phyloP scores from a whole-genome alignment of 169 alveolate species.

The Plasmodium vinckei region DNA sequence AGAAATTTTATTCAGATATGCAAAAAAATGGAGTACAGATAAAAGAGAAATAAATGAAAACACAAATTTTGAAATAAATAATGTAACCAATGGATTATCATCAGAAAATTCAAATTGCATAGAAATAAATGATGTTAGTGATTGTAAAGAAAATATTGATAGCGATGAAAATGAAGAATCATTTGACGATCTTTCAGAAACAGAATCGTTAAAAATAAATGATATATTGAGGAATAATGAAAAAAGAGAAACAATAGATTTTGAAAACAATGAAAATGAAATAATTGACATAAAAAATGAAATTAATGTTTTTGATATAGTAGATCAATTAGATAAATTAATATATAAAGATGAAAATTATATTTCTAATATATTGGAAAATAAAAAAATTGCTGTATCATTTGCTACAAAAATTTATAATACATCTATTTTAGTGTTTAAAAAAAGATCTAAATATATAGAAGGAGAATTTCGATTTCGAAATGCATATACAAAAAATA shows the following conservation, averaged over 20 bases:
- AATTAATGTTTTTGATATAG: slow-evolving; percentile 30
- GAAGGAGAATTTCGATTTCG: slow-evolving; percentile 99
- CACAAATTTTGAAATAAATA: no score
- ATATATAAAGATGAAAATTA: slow-evolving; percentile 72
- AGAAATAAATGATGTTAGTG: neutral
- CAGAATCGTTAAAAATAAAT: neutral
- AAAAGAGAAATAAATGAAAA: neutral
- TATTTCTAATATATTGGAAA: slow-evolving; percentile 17
- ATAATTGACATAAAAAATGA: slow-evolving; percentile 8
- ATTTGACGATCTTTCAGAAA: neutral
- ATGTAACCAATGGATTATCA: no score
- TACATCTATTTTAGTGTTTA: slow-evolving; percentile 98
- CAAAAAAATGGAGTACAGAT: slow-evolving; percentile 9
- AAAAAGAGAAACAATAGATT: neutral
- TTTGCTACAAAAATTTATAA: slow-evolving; percentile 98
- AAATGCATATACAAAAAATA: slow-evolving; percentile 92
- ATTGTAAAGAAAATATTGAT: neutral
- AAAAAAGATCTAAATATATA: slow-evolving; percentile 98
- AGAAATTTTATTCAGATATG: slow-evolving; percentile 13
- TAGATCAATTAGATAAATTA: slow-evolving; percentile 24
- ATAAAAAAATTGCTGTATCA: slow-evolving; percentile 79
- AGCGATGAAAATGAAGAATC: neutral
- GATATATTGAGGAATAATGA: neutral
- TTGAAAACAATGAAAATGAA: neutral
- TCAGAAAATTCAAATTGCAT: no score